Evolutionary conservation across 2,329 filamentous ascomycete species (phyloP).

Genomic region (Paracoccidioides brasiliensis): DNA sequence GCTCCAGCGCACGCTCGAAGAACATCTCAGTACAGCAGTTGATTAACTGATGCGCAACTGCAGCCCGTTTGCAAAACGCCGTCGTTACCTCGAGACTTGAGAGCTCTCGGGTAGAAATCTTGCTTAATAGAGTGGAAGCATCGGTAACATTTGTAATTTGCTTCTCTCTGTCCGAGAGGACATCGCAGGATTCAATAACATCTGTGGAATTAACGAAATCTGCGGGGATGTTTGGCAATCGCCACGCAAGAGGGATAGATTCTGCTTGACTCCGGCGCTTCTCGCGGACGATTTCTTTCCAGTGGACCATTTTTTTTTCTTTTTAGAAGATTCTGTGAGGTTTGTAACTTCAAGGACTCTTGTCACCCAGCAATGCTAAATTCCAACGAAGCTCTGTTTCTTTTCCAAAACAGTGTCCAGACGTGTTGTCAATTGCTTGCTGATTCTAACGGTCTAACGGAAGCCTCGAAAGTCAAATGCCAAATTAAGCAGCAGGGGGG

Average conservation of each 20-base stretch:
- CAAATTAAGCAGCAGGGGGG: too few relatives aligned
- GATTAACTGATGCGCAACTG: constrained; percentile 15
- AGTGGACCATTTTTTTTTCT: constrained; percentile 6
- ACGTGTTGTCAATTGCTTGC: too few relatives aligned
- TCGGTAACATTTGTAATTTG: constrained; percentile 5
- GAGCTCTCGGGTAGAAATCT: constrained; percentile 8
- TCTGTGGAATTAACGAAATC: constrained; percentile 3
- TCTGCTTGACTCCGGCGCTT: constrained; percentile 5
- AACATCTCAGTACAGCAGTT: constrained; percentile 17
- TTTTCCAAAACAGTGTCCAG: too few relatives aligned
- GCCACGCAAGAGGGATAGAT: constrained; percentile 7
- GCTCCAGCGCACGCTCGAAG: constrained; percentile 12
- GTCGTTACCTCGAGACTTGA: constrained; percentile 14
- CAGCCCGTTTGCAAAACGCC: constrained; percentile 17
- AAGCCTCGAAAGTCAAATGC: too few relatives aligned
- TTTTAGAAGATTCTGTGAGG: not conserved
- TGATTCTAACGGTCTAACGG: too few relatives aligned
- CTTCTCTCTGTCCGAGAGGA: constrained; percentile 3
- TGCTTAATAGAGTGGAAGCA: constrained; percentile 1
- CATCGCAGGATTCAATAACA: constrained; percentile 3
- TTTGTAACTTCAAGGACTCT: not conserved
- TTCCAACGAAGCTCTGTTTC: too few relatives aligned
- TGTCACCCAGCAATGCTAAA: too few relatives aligned
- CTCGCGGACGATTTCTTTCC: constrained; percentile 6
- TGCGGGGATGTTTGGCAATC: not conserved